Percentiles rank a stretch among this genome's conserved stretches.
These are phyloP conservation scores for Huntiella omanensis DNA, from an alignment of 2,329 filamentous ascomycete species.

Conservation along the genomic window DNA sequence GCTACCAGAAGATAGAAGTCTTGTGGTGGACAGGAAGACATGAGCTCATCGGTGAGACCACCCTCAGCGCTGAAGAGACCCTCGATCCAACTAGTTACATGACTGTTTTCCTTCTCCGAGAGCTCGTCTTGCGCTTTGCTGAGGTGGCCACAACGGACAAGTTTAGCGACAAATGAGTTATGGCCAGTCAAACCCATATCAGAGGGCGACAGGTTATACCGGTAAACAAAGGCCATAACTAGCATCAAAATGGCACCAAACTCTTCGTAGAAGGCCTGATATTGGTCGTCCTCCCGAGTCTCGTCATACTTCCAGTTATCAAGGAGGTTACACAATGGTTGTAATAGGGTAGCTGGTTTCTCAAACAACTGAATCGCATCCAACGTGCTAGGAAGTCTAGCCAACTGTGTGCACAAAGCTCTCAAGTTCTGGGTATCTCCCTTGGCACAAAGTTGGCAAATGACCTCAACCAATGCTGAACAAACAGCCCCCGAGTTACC, in stretches of 20 bases:
- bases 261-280: conserved; percentile 72
- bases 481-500: conserved; percentile 80
- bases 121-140: conserved; percentile 40
- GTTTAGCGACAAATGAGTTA: conserved; percentile 49
- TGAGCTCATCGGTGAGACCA: conserved; percentile 59
- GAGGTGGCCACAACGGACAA: conserved; percentile 41
- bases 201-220: conserved; percentile 45
- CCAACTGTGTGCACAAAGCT: conserved; percentile 52
- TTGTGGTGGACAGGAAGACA: conserved; percentile 65
- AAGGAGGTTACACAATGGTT: conserved; percentile 54
- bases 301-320: conserved; percentile 70
- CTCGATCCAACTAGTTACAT: conserved; percentile 56
- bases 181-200: conserved; percentile 43
- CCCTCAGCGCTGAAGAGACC: conserved; percentile 60
- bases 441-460: conserved; percentile 47
- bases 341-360: conserved; percentile 47
- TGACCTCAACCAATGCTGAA: conserved; percentile 54
- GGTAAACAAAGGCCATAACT: conserved; percentile 54
- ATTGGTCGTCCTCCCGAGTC: conserved; percentile 27
- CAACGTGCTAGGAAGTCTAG: conserved; percentile 49
- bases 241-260: conserved; percentile 62
- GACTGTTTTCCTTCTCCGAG: conserved; percentile 41
- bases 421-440: conserved; percentile 71
- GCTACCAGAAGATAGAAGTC: conserved; percentile 67
- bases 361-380: conserved; percentile 64